A percentile compares a stretch with the other conserved stretches of the same genome.
Evolutionary conservation across 768 basidiomycete species (phyloP).

Genomic region (Boletus subparvulus): DNA sequence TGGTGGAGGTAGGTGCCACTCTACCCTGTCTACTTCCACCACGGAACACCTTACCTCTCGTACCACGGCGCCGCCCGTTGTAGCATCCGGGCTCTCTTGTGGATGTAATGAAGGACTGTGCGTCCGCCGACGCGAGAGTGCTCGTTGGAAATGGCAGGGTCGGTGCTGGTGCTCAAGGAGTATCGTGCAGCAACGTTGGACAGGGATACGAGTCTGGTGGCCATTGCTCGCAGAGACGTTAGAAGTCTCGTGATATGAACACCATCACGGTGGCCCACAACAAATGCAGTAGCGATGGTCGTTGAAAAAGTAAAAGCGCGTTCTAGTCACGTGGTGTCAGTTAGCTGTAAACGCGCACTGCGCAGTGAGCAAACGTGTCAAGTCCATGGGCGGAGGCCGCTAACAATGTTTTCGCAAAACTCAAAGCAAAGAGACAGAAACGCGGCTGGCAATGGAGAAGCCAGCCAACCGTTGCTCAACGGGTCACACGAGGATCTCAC

Average conservation of each 20-base stretch:
- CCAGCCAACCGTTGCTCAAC: conserved; percentile 58
- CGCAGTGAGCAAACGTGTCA: conserved; percentile 3
- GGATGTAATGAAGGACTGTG: conserved; percentile 50
- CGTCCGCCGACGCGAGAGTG: conserved; percentile 49
- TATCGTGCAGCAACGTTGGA: conserved; percentile 48
- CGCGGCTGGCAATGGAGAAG: conserved; percentile 37
- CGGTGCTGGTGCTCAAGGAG: conserved; percentile 58
- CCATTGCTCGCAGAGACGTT: neutral
- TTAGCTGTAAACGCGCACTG: neutral
- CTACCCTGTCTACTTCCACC: too few species aligned
- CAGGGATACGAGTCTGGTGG: neutral
- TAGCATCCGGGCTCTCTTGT: too few species aligned
- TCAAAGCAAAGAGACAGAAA: conserved; percentile 31
- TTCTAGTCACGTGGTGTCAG: conserved; percentile 23
- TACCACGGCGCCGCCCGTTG: too few species aligned
- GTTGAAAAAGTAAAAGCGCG: neutral
- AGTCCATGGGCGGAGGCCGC: conserved; percentile 20
- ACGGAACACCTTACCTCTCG: too few species aligned
- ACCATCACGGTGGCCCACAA: neutral
- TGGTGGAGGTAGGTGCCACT: too few species aligned
- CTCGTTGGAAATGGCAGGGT: conserved; percentile 62
- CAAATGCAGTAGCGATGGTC: neutral
- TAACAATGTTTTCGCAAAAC: conserved; percentile 31
- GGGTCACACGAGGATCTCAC: conserved; percentile 42
- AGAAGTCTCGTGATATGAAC: neutral